Evolutionary conservation across 208 protist species (phyloP).

Genomic region (Crithidia fasciculata): DNA sequence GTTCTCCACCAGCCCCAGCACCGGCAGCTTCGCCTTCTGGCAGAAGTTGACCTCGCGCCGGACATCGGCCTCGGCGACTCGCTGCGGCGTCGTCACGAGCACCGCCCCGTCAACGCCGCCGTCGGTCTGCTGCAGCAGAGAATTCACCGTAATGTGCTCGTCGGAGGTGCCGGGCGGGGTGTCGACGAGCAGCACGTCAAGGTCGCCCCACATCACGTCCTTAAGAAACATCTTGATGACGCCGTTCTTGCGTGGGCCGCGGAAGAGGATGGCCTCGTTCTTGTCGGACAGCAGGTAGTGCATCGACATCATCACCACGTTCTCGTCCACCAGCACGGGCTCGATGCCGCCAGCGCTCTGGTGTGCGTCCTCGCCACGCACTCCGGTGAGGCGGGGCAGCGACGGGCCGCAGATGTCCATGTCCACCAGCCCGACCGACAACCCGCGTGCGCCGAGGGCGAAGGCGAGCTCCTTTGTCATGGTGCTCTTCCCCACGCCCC

Average conservation of each 20-base stretch:
- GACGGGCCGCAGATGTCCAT: constrained; percentile 99
- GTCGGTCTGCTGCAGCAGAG: constrained; percentile 88
- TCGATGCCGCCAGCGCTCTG: constrained; percentile 93
- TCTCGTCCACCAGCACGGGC: constrained; percentile 92
- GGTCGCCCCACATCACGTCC: constrained; percentile 97
- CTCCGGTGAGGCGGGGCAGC: constrained; percentile 85
- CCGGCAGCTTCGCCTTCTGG: constrained; percentile 94
- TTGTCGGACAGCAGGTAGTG: constrained; percentile 97
- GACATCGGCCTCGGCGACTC: constrained; percentile 98
- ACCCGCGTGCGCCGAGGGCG: constrained; percentile 61
- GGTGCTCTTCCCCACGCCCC: constrained; percentile 95
- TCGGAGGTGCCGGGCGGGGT: constrained; percentile 99
- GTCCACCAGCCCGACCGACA: constrained; percentile 99
- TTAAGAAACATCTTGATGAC: constrained; percentile 99
- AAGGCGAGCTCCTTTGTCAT: constrained; percentile 93
- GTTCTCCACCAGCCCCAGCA: constrained; percentile 99
- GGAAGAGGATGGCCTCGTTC: constrained; percentile 98
- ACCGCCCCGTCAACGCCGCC: constrained; percentile 90
- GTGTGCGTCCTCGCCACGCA: constrained; percentile 92
- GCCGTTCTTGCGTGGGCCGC: constrained; percentile 97
- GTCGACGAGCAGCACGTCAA: constrained; percentile 99
- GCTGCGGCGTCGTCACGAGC: constrained; percentile 98
- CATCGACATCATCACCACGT: constrained; percentile 97
- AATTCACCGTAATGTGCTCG: constrained; percentile 98
- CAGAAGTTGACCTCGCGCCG: constrained; percentile 98